phyloP scores from a whole-genome alignment of 805 yeast species.

The Ogataea methanolica region DNA sequence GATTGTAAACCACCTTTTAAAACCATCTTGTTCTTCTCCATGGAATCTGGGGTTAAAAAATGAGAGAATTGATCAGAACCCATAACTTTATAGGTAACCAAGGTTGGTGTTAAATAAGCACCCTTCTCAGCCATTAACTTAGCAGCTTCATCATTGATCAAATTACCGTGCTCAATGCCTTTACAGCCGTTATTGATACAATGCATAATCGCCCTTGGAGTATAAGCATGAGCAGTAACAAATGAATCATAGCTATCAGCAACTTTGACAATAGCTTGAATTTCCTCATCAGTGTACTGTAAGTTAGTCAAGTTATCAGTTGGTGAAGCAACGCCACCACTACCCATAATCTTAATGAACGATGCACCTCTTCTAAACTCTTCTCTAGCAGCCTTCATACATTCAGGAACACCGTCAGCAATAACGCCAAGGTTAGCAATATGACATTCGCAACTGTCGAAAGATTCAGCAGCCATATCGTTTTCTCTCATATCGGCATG shows the following conservation, averaged over 20 bases:
- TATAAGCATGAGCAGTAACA: slow-evolving; percentile 28
- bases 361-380: slow-evolving; percentile 24
- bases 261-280: slow-evolving; percentile 23
- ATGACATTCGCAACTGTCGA: slow-evolving; percentile 25
- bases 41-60: slow-evolving; percentile 17
- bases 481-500: slow-evolving; percentile 24
- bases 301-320: slow-evolving; percentile 22
- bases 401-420: slow-evolving; percentile 26
- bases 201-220: slow-evolving; percentile 20
- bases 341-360: slow-evolving; percentile 27
- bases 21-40: slow-evolving; percentile 18
- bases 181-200: slow-evolving; percentile 24
- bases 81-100: slow-evolving; percentile 26
- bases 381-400: slow-evolving; percentile 24
- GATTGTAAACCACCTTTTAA: slow-evolving; percentile 20
- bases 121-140: slow-evolving; percentile 21
- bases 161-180: slow-evolving; percentile 30
- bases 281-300: slow-evolving; percentile 25
- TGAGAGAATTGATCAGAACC: slow-evolving; percentile 23
- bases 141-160: slow-evolving; percentile 26
- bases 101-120: slow-evolving; percentile 25
- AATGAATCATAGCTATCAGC: slow-evolving; percentile 24
- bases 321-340: slow-evolving; percentile 30
- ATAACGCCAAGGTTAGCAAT: slow-evolving; percentile 16
- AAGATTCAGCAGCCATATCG: slow-evolving; percentile 20